Evolutionary conservation across 305 asterid genomes (phyloP).

Genomic region (Andrographis paniculata): DNA sequence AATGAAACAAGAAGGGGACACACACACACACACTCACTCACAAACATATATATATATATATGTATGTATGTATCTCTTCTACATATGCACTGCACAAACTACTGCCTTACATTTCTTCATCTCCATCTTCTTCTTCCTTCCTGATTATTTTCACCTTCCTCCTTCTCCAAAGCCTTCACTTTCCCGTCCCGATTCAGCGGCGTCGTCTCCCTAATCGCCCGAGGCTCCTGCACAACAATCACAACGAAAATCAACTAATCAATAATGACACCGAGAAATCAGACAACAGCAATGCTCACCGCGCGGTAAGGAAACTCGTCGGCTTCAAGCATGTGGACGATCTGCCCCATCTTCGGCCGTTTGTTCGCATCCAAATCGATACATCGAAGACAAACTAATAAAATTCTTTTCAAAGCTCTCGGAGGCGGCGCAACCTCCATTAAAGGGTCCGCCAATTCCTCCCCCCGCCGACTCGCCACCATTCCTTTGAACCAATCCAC

Average conservation of each 20-base stretch:
- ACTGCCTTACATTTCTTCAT: not conserved
- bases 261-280: not conserved
- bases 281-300: slow-evolving; percentile 28
- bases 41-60: no score
- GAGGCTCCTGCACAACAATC: slow-evolving; percentile 52
- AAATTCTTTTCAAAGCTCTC: slow-evolving; percentile 51
- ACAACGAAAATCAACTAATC: not conserved
- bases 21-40: no score
- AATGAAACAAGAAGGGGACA: no score
- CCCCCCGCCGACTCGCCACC: slow-evolving; percentile 58
- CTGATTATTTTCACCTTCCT: slow-evolving; percentile 32
- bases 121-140: slow-evolving; percentile 34
- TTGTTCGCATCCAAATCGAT: slow-evolving; percentile 65
- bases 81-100: slow-evolving; percentile 16
- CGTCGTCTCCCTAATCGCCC: slow-evolving; percentile 42
- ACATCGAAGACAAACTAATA: slow-evolving; percentile 69
- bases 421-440: slow-evolving; percentile 51
- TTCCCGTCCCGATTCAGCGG: slow-evolving; percentile 30
- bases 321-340: slow-evolving; percentile 76
- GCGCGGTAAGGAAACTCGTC: slow-evolving; percentile 58
- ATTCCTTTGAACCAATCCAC: slow-evolving; percentile 74
- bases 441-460: slow-evolving; percentile 54
- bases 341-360: slow-evolving; percentile 84
- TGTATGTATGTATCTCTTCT: no score
- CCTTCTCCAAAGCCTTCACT: slow-evolving; percentile 24